Conservation (phyloP, 441 rosid species). For the Gossypium schwendimanii region DNA sequence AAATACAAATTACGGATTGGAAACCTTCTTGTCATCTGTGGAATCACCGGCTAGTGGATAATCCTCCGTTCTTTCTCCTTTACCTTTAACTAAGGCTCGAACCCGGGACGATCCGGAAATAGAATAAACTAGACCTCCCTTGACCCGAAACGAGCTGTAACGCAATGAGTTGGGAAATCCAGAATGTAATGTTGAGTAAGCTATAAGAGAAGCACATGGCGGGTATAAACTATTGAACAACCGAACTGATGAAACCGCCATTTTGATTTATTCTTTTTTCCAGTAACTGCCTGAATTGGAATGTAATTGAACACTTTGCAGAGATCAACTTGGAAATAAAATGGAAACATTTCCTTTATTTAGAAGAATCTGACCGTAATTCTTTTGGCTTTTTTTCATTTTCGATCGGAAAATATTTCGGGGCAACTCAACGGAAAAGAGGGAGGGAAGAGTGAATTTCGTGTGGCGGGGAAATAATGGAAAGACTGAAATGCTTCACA, state of each 20-base stretch:
- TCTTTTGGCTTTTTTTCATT: background rate
- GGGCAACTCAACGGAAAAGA: background rate
- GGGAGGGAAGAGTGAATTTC: background rate
- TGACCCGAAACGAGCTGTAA: conserved; percentile 17
- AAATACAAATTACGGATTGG: background rate
- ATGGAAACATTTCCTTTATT: background rate
- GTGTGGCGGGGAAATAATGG: conserved; percentile 4
- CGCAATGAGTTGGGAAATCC: conserved; percentile 21
- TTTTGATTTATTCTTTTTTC: background rate
- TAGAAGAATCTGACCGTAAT: background rate
- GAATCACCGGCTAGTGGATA: conserved; percentile 25
- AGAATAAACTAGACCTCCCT: conserved; percentile 16
- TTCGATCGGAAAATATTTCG: background rate
- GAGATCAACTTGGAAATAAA: background rate
- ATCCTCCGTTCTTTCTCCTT: conserved; percentile 23
- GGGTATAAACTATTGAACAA: conserved; percentile 19
- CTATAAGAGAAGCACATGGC: conserved; percentile 10
- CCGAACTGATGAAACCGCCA: conserved; percentile 37
- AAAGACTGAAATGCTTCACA: background rate
- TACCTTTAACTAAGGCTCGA: conserved; percentile 22
- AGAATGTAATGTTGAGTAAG: conserved; percentile 16
- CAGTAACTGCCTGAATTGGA: background rate
- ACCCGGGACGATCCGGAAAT: conserved; percentile 17
- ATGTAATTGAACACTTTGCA: background rate
- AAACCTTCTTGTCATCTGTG: conserved; percentile 25